Base-by-base conservation (phyloP, 352 stramenopile genomes). In the Globisporangium camurandrum region DNA sequence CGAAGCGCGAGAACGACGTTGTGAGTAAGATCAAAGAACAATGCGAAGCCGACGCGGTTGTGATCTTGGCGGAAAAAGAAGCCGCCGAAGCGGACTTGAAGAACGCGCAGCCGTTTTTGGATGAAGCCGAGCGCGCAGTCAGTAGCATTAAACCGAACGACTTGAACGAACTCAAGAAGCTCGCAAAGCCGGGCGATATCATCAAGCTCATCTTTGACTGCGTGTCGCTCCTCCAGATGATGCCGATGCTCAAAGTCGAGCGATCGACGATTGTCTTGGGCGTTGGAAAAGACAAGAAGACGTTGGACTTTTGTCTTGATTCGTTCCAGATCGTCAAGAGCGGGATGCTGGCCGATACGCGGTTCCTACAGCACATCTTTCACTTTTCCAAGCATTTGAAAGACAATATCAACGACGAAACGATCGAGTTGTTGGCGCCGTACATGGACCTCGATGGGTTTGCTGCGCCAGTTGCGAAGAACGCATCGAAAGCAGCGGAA, bases 121-220 rank as follows among this genome's bases (percentile, higher is more conserved):
- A 97, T 30, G 84, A 95, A 56, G 88, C 87, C 1, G 81, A 96
- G 53, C 64, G 76, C 8, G 87, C 87, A 3, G 81, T 91, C 4
- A 89, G 75, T 27, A 87, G 67, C 49, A 96, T 96, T 59, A 90
- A 90, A 40, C 75, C 88, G 1, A 93, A 90, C 52, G 88, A 96
- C 58, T 49, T 97, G 45, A 95, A 93, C 54, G 89, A 97, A 54
- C 64, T 97, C 19, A 97, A 97, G 60, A 96, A 95, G 46, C 64
- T 97, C 12, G 71, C 79, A 7, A 97, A 95, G 54, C 87, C 88
- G 0, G 78, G 78, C 0, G 84, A 96, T 46, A 91, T 96, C 40
- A 96, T 97, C 66, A 95, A 95, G 39, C 64, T 96, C 5, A 95
- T 97, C 43, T 96, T 97, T 51, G 89, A 97, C 66, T 90, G 84